Percentiles rank a stretch among this genome's conserved stretches.
Conservation (phyloP, 345 rosid genomes). For the Aquilaria malaccensis region DNA sequence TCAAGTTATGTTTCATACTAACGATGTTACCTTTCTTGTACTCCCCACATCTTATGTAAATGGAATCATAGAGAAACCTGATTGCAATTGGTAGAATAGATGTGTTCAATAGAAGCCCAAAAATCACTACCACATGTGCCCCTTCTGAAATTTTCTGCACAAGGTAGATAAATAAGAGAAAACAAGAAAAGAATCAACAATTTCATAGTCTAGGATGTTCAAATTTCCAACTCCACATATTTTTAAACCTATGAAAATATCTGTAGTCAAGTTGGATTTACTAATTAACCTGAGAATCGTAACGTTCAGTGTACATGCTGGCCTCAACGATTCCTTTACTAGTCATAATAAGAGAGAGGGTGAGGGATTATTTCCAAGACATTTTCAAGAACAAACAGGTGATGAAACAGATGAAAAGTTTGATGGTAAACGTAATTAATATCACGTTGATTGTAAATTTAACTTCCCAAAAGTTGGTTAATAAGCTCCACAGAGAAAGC, state of each 20-base stretch:
- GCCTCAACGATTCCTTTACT: conserved; percentile 42
- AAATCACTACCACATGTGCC: background rate
- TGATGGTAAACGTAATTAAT: conserved; percentile 17
- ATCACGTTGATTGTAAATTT: background rate
- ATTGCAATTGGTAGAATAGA: background rate
- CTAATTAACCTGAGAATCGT: conserved; percentile 20
- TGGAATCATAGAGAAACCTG: no score
- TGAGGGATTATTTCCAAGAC: conserved; percentile 36
- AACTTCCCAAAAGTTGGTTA: background rate
- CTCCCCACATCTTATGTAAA: conserved; percentile 3
- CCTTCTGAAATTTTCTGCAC: conserved; percentile 6
- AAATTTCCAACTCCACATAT: no score
- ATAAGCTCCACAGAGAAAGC: conserved; percentile 1
- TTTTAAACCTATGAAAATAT: background rate
- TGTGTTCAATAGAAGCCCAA: conserved; percentile 10
- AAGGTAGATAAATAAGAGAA: background rate
- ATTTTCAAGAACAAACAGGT: conserved; percentile 33
- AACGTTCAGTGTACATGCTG: conserved; percentile 10
- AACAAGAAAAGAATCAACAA: no score
- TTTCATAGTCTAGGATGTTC: no score
- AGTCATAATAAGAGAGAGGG: conserved; percentile 40
- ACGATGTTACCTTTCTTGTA: conserved; percentile 37
- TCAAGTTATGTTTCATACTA: conserved; percentile 20
- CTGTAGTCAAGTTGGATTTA: background rate
- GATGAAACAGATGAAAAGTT: conserved; percentile 23